Evolutionary conservation across 2,329 filamentous ascomycete species (phyloP).

Genomic region (Neurospora crassa): DNA sequence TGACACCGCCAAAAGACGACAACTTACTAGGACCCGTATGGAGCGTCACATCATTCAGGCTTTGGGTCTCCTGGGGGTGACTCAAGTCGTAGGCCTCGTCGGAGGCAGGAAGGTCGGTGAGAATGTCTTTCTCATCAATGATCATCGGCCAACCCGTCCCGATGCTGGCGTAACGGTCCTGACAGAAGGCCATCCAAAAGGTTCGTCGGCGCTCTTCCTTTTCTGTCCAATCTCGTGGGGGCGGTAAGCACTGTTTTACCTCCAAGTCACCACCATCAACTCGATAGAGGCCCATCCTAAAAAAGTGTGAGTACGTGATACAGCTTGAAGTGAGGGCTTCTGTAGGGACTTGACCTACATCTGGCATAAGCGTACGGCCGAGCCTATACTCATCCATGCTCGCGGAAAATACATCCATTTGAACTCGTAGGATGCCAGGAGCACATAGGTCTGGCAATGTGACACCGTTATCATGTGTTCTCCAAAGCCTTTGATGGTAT

Average conservation of each 20-base stretch:
- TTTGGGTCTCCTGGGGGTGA: constrained; percentile 60
- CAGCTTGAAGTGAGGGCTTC: neutral
- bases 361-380: constrained; percentile 68
- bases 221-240: constrained; percentile 88
- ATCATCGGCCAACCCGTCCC: constrained; percentile 97
- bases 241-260: constrained; percentile 83
- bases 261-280: constrained; percentile 75
- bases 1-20: constrained; percentile 69
- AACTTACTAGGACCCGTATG: constrained; percentile 65
- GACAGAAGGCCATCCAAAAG: constrained; percentile 89
- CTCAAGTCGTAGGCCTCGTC: constrained; percentile 81
- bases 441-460: constrained; percentile 75
- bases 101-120: constrained; percentile 72
- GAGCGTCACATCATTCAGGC: constrained; percentile 59
- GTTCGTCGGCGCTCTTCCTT: constrained; percentile 82
- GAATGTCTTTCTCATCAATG: constrained; percentile 83
- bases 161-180: constrained; percentile 88
- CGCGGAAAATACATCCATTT: constrained; percentile 96
- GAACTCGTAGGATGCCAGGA: constrained; percentile 82
- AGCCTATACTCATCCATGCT: constrained; percentile 86
- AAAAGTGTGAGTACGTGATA: constrained; percentile 22
- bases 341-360: constrained; percentile 47
- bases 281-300: constrained; percentile 85
- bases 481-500: constrained; percentile 87
- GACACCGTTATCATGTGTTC: constrained; percentile 79